Base-by-base conservation (phyloP, 352 stramenopile genomes). In the Phytophthora fragariae region DNA sequence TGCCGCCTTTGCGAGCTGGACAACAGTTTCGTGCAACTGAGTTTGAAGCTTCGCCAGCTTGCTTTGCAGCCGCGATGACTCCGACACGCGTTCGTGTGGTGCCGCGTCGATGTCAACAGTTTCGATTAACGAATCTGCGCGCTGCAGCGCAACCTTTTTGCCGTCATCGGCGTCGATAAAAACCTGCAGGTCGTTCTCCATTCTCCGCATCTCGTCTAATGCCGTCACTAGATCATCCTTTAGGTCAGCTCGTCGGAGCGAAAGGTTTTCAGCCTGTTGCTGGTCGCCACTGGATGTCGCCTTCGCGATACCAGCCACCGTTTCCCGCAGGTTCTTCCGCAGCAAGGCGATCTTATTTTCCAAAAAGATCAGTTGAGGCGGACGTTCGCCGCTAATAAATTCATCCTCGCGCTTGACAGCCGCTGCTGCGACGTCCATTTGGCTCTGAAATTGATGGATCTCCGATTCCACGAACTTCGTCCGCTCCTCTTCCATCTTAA, bases 371-470 rank as follows among this genome's bases (percentile, higher is more conserved):
- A 92, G 76, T 63, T 94, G 86, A 17, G 89, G 89, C 4, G 86
- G 84, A 62, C 88, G 89, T 50, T 92, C 85, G 11, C 89, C 89
- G 54, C 86, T 94, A 70, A 95, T 92, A 56, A 95, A 82, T 27
- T 89, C 86, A 67, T 94, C 84, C 56, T 94, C 87, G 29, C 87
- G 83, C 68, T 86, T 91, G 5, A 86, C 89, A 0, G 85, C 84
- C 31, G 84, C 82, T 47, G 86, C 75, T 14, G 84, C 86, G 39
- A 79, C 83, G n/a, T 82, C 73, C 81, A 94, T 90, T 57, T 95
- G 84, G 12, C 75, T 80, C 49, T 81, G 76, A 54, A 94, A 90
- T 64, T 91, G 84, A 7, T 88, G 31, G 11, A 94, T 91, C 54
- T 94, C 83, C 7, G 80, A 86, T 55, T 94, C 80, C 3, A 89